These are phyloP conservation scores for Podaxis carcinomalis DNA, from an alignment of 768 basidiomycete genomes.

Conservation along the genomic window DNA sequence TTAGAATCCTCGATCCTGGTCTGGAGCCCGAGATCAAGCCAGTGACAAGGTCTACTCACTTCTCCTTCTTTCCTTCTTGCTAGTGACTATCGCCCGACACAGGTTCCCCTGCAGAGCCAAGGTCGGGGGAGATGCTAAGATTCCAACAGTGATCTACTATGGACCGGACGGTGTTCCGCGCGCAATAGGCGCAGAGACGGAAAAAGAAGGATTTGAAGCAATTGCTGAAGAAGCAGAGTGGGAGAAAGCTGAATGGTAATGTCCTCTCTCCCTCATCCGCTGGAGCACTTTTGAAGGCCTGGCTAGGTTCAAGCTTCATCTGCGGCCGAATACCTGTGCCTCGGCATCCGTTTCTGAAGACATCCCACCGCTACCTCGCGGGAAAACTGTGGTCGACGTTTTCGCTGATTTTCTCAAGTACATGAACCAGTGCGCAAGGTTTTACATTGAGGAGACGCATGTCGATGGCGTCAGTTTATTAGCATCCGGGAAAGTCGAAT, in stretches of 20 bases:
- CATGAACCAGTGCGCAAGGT: conserved; percentile 36
- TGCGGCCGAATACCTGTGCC: conserved; percentile 22
- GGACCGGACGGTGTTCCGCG: conserved; percentile 13
- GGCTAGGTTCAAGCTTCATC: conserved; percentile 25
- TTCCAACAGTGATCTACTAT: conserved; percentile 33
- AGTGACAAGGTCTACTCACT: conserved; percentile 31
- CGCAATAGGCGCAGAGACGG: conserved; percentile 11
- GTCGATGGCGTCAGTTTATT: conserved; percentile 37
- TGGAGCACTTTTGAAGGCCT: neutral
- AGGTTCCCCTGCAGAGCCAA: conserved; percentile 22
- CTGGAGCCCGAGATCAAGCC: conserved; percentile 29
- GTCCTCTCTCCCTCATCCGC: neutral
- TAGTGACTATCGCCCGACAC: neutral
- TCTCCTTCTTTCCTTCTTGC: conserved; percentile 11
- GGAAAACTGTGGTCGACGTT: conserved; percentile 35
- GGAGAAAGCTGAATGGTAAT: conserved; percentile 12
- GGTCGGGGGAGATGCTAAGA: conserved; percentile 25
- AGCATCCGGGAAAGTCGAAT: conserved; percentile 37
- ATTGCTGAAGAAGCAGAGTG: conserved; percentile 10
- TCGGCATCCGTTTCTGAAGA: conserved; percentile 4
- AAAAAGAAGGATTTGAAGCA: conserved; percentile 10
- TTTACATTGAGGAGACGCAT: conserved; percentile 46
- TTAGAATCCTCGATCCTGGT: conserved; percentile 31
- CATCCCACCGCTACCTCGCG: conserved; percentile 36
- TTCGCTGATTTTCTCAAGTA: conserved; percentile 48